phyloP scores from a whole-genome alignment of 805 yeast genomes.

The Dipodascopsis uninucleata region DNA sequence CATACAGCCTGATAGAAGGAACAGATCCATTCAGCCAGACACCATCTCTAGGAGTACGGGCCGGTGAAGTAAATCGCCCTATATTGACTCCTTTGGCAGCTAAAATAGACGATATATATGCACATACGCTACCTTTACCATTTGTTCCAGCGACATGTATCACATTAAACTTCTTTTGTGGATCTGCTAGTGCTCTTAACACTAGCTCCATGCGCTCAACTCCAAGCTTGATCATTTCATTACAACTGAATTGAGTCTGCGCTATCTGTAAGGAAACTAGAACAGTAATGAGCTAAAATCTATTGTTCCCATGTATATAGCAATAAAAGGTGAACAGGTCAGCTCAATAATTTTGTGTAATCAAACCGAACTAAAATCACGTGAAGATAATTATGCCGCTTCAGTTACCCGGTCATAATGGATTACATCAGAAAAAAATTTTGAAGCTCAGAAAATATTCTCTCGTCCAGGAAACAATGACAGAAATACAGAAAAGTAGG shows the following conservation, averaged over 20 bases:
- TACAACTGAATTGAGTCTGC: no score
- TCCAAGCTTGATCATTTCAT: constrained; percentile 61
- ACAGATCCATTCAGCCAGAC: no score
- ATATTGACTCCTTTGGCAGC: constrained; percentile 46
- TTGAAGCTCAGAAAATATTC: neutral
- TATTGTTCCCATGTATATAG: no score
- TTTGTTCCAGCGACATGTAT: constrained; percentile 96
- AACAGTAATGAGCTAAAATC: no score
- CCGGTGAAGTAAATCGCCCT: constrained; percentile 91
- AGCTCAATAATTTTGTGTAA: no score
- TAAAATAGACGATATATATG: constrained; percentile 69
- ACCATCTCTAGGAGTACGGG: constrained; percentile 76
- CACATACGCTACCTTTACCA: constrained; percentile 91
- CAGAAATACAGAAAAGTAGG: neutral
- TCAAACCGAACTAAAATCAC: no score
- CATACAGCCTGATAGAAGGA: no score
- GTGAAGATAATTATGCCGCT: no score
- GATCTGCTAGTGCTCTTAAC: constrained; percentile 56
- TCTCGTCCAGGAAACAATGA: neutral
- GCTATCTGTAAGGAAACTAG: no score
- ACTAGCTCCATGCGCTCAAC: constrained; percentile 49
- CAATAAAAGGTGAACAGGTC: no score
- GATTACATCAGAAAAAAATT: no score
- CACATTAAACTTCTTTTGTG: constrained; percentile 59
- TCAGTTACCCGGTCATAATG: no score